Percentiles rank a stretch among this genome's conserved stretches.
Conservation (phyloP, 2,329 filamentous ascomycete species). For the Epichloe hybrida region DNA sequence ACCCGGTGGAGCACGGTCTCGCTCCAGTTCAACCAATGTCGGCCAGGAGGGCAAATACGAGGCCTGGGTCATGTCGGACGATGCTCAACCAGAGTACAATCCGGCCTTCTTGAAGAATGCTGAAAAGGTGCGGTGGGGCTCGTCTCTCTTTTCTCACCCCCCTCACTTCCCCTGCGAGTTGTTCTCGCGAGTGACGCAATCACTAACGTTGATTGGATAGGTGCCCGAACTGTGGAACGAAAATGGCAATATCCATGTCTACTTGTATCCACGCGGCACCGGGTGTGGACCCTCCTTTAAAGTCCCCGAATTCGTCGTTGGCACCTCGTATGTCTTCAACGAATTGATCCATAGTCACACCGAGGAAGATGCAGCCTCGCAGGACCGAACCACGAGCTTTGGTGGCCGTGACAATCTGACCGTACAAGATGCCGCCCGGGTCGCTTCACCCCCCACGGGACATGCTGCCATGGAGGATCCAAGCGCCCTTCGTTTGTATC, state of each 20-base stretch:
- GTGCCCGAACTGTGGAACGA: slow-evolving; percentile 56
- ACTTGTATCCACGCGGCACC: slow-evolving; percentile 38
- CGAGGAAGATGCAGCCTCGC: slow-evolving; percentile 20
- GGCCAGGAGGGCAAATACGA: slow-evolving; percentile 12
- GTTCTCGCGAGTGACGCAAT: too few species aligned
- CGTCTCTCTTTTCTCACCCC: background rate
- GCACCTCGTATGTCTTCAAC: slow-evolving; percentile 39
- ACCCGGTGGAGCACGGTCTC: slow-evolving; percentile 33
- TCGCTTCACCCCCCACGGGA: slow-evolving; percentile 23
- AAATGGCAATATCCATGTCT: slow-evolving; percentile 41
- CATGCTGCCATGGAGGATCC: slow-evolving; percentile 23
- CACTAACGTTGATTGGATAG: slow-evolving; percentile 19
- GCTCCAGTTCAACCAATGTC: slow-evolving; percentile 33
- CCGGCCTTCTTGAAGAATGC: slow-evolving; percentile 34
- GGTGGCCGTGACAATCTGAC: slow-evolving; percentile 33
- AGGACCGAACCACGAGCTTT: slow-evolving; percentile 23
- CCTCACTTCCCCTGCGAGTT: too few species aligned
- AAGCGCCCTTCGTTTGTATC: slow-evolving; percentile 36
- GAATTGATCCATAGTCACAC: slow-evolving; percentile 31
- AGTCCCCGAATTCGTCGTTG: slow-evolving; percentile 39
- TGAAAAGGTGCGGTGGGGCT: slow-evolving; percentile 33
- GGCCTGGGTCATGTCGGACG: slow-evolving; percentile 44
- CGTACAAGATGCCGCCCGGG: slow-evolving; percentile 34
- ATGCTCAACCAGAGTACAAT: slow-evolving; percentile 42
- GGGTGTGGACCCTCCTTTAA: slow-evolving; percentile 43